Evolutionary conservation across 129 eudicot species (phyloP).

Genomic region (Centaurea solstitialis): DNA sequence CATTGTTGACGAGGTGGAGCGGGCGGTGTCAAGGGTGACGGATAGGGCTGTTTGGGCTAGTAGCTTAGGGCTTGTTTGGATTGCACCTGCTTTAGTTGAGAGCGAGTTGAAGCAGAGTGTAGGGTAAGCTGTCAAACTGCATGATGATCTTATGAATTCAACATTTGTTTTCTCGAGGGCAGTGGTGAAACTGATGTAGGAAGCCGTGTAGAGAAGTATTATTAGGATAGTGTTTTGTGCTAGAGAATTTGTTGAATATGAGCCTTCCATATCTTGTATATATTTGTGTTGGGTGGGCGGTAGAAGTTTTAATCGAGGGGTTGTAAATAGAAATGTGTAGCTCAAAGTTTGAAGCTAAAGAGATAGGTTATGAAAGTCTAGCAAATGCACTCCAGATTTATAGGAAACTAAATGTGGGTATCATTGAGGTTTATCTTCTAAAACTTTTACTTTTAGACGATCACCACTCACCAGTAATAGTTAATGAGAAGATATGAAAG

Average conservation of each 20-base stretch:
- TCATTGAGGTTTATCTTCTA: background rate
- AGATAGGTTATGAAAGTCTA: slow-evolving; percentile 8
- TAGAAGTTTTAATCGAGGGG: background rate
- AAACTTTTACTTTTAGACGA: background rate
- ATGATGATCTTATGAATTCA: slow-evolving; percentile 45
- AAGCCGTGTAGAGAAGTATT: background rate
- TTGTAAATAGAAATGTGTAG: background rate
- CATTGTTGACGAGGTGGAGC: slow-evolving; percentile 36
- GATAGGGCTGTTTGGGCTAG: slow-evolving; percentile 40
- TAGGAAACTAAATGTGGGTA: slow-evolving; percentile 12
- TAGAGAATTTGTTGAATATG: background rate
- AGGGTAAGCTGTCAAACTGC: slow-evolving; percentile 46
- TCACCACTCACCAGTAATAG: background rate
- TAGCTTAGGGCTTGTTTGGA: slow-evolving; percentile 38
- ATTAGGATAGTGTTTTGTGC: background rate
- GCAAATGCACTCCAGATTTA: slow-evolving; percentile 18
- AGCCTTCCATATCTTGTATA: slow-evolving; percentile 6
- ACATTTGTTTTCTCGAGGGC: slow-evolving; percentile 20
- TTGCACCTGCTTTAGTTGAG: slow-evolving; percentile 26
- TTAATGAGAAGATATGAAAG: background rate
- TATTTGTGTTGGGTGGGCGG: background rate
- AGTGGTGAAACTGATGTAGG: slow-evolving; percentile 13
- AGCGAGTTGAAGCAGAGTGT: slow-evolving; percentile 46
- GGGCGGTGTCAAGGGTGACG: slow-evolving; percentile 37
- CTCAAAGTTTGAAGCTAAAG: background rate